Base-by-base conservation (phyloP, 2,329 filamentous ascomycete species). In the Fusarium fujikuroi region DNA sequence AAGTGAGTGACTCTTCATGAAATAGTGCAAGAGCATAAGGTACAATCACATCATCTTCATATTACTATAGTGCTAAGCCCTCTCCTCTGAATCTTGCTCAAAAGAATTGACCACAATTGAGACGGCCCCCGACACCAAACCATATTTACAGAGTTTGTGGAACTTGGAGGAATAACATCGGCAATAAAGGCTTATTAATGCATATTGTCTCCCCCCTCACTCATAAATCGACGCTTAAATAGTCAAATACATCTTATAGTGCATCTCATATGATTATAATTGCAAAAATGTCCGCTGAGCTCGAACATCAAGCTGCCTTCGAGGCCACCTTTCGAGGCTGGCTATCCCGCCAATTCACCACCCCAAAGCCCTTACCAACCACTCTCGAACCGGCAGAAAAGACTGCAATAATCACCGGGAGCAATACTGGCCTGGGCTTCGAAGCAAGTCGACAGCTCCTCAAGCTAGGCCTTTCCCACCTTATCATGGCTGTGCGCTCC, bases 41-140 rank as follows among this genome's bases (percentile, higher is more conserved):
- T 14, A 9, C 2, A 23, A 19, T 5, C 10, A 2, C 1, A 44
- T 25, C 0, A 0, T 23, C 16, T 25, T 25, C 12, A 16, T 23
- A 25, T 2, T 0, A 2, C 2, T 18, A 3, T 2, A 12, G 10
- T 12, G 10, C 2, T 9, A 25, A 9, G 11, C 3, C 5, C 4
- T 9, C 7, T 5, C 2, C 5, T 0, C 8, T 9, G 0, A 3
- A 9, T 4, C 6, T 4, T 5, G 3, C 14, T n/a, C 9, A 7
- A 21, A 28, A 3, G 6, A 6, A 9, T 3, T 30, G 14, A 9
- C 12, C 4, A 5, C 0, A 30, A 21, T 3, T 12, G 4, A 34
- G 21, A 50, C 14, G 15, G 16, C 30, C 10, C 3, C 10, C 4
- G 21, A 50, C 9, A 5, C 30, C 16, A 3, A 23, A 7, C 5